Base-by-base conservation (phyloP, 2,329 filamentous ascomycete genomes). In the Hymenoscyphus albidus region DNA sequence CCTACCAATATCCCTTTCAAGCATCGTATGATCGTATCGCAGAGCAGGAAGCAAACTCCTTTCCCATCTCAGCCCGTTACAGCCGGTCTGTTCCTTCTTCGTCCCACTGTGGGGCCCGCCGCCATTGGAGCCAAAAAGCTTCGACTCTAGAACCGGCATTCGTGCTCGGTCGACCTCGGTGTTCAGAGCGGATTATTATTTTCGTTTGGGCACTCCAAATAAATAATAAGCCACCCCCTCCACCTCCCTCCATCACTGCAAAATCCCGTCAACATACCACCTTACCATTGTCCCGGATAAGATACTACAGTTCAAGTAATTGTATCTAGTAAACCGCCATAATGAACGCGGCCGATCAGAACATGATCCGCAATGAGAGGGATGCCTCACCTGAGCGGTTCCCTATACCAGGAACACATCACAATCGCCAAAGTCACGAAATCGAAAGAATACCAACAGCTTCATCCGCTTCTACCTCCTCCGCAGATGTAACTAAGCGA, bases 381-480 rank as follows among this genome's bases (percentile, higher is more conserved):
- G 82, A 83, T 69, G 86, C 86, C 58, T 81, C 78, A 54, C 80
- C 79, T 16, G 72, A 75, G 51, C 75, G 74, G 61, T 72, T 77
- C 58, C 44, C 44, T 10, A n/a, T 51, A 10, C 44, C 44, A 51
- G 44, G n/a, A 51, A 40, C 61, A 69, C 68, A 60, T 62, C 65
- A 63, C 44, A 65, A 63, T 48, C 71, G 69, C 22, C 67, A 77
- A 40, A 84, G 80, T 73, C 74, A 81, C 70, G 82, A 84, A 78
- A 84, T 90, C 67, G 85, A 87, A 72, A 83, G 87, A 42, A 83
- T 86, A n/a, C 71, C 80, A 22, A 83, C 85, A 4, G 77, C 79
- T 1, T 84, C 82, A 4, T 83, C 83, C 4, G 82, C 82, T 5
- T 80, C 80, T 0, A 81, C 81, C 0, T 81, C 80, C 10, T 79